Base-by-base conservation (phyloP, 1,284 basidiomycete species). In the Malassezia pachydermatis region DNA sequence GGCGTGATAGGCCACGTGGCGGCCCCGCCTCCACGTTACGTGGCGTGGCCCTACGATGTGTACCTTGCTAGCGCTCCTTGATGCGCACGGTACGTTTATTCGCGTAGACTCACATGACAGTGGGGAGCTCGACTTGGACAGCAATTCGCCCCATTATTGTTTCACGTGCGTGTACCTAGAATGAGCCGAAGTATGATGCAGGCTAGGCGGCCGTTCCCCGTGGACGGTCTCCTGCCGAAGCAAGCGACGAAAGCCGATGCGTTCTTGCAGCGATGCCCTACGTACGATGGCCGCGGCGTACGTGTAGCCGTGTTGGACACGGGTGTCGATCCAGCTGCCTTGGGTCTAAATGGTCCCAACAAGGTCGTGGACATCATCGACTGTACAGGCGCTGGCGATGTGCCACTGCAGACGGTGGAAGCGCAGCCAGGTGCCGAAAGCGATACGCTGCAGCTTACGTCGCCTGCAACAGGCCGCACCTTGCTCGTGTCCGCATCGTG, bases 301-400 rank as follows among this genome's bases (percentile, higher is more conserved):
- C 59, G 69, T 20, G 66, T 73, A 11, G 71, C 66, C 23, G 63
- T 73, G 41, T 63, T 73, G n/a, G 71, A 73, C 48, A 73, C 72
- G 2, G 72, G 72, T 37, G 65, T 72, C 11, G 72, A 73, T 41
- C 69, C 69, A 2, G 72, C 70, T 20, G 69, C 72, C 7, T 51
- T 64, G 27, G 72, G 72, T 13, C 65, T 73, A 33, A 55, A 63
- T 28, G 57, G 56, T 5, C 58, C 59, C 29, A 69, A 63, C 47
- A 72, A 71, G 54, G 57, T 73, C 8, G 70, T 72, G 38, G 72
- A 73, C 30, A 61, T 72, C 14, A 72, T 73, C 35, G 72, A 73
- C 59, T 73, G 72, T 55, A 65, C 60, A 10, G 69, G 67, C 16
- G 56, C 60, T 6, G 67, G 65, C 22, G 67, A 70, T 35, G 52